Evolutionary conservation across 495 filamentous ascomycete species (phyloP).

Genomic region (Pyronema domesticum): DNA sequence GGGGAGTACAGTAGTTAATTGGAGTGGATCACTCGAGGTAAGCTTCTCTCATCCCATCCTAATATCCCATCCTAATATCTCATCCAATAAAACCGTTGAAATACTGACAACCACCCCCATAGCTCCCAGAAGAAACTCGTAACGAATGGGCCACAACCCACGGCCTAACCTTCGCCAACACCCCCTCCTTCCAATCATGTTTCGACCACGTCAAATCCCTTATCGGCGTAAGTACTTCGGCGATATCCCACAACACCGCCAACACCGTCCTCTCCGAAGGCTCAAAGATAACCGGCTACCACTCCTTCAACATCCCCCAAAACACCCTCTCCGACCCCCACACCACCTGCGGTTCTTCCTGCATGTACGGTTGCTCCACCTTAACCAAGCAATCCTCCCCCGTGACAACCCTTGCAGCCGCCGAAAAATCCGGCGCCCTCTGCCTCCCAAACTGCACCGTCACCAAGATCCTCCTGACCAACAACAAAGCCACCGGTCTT

Average conservation of each 20-base stretch:
- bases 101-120: not conserved
- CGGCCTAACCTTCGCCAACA: not conserved
- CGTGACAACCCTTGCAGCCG: conserved; percentile 60
- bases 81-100: too few relatives aligned
- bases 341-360: not conserved
- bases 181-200: not conserved
- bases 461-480: not conserved
- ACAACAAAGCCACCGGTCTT: not conserved
- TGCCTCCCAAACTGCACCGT: conserved; percentile 42
- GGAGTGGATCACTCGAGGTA: not conserved
- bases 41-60: not conserved
- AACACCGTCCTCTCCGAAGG: not conserved
- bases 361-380: conserved; percentile 4
- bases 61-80: too few relatives aligned
- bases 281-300: not conserved
- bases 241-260: not conserved
- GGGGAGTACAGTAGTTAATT: not conserved
- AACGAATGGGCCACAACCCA: conserved; percentile 57
- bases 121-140: conserved; percentile 32
- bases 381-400: conserved; percentile 49
- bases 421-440: conserved; percentile 48
- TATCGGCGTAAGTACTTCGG: not conserved
- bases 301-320: not conserved
- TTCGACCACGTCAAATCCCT: not conserved
- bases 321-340: not conserved